phyloP scores from a whole-genome alignment of 345 rosid species.

The Syzygium jambos region DNA sequence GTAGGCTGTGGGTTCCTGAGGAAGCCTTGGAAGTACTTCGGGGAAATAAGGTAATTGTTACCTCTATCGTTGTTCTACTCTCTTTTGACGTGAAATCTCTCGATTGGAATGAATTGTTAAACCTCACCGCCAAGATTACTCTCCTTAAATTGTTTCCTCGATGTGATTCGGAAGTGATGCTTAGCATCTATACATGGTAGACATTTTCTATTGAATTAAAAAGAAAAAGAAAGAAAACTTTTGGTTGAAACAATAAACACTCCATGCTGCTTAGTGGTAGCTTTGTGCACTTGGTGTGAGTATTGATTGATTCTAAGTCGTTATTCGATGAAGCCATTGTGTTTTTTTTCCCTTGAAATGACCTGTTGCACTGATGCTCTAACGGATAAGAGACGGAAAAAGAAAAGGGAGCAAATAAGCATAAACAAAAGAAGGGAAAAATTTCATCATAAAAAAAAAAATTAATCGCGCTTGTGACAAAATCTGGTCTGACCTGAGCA shows the following conservation, averaged over 20 bases:
- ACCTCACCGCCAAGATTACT: accelerated
- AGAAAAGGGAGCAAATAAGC: neutral
- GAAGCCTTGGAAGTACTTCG: neutral
- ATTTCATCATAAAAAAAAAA: neutral
- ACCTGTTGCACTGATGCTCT: accelerated
- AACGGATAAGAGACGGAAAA: neutral
- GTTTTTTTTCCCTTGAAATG: neutral
- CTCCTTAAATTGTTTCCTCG: neutral
- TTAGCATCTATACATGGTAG: neutral
- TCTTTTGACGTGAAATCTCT: neutral
- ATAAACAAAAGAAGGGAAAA: neutral
- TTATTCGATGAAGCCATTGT: too few relatives aligned
- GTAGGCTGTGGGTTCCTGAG: accelerated
- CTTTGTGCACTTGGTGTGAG: neutral
- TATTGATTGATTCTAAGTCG: neutral
- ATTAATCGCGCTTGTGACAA: neutral
- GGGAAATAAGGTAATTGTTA: neutral
- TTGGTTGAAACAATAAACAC: accelerated
- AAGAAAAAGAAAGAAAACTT: neutral
- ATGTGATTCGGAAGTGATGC: neutral
- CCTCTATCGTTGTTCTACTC: accelerated
- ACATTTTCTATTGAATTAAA: neutral
- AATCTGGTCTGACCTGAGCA: neutral
- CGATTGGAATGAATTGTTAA: neutral
- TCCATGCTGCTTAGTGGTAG: accelerated